Conservation (phyloP, 768 basidiomycete species). For the Daedaleopsis sinensis region DNA sequence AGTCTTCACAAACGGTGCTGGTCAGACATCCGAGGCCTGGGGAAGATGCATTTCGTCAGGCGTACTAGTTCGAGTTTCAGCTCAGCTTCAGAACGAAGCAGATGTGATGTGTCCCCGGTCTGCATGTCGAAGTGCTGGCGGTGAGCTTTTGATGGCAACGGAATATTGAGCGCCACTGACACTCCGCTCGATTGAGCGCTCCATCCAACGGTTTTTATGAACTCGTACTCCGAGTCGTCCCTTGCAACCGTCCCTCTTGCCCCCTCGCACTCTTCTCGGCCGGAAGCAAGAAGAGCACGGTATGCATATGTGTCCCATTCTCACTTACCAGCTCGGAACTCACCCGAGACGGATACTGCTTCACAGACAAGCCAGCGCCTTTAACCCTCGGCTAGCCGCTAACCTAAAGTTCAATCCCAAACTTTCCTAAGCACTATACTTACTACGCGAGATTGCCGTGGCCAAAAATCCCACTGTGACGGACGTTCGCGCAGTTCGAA, state of each 20-base stretch:
- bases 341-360: no score
- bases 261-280: no score
- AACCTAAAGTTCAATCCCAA: slow-evolving; percentile 6
- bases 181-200: slow-evolving; percentile 6
- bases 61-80: slow-evolving; percentile 62
- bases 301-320: neutral
- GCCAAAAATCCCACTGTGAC: neutral
- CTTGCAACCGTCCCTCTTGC: neutral
- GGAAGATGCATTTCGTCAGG: slow-evolving; percentile 14
- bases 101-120: slow-evolving; percentile 42
- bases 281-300: neutral
- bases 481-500: neutral
- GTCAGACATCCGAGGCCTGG: neutral
- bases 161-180: slow-evolving; percentile 12
- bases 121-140: slow-evolving; percentile 20
- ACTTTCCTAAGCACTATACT: slow-evolving; percentile 1
- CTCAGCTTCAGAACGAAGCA: slow-evolving; percentile 75
- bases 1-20: slow-evolving; percentile 44
- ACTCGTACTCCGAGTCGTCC: neutral
- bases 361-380: neutral
- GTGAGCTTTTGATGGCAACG: neutral
- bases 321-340: neutral
- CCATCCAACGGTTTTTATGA: neutral
- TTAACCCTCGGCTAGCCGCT: slow-evolving; percentile 2
- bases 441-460: slow-evolving; percentile 18